Evolutionary conservation across 164 flowering plant species (phyloP).

Genomic region (Stephania yunnanensis): DNA sequence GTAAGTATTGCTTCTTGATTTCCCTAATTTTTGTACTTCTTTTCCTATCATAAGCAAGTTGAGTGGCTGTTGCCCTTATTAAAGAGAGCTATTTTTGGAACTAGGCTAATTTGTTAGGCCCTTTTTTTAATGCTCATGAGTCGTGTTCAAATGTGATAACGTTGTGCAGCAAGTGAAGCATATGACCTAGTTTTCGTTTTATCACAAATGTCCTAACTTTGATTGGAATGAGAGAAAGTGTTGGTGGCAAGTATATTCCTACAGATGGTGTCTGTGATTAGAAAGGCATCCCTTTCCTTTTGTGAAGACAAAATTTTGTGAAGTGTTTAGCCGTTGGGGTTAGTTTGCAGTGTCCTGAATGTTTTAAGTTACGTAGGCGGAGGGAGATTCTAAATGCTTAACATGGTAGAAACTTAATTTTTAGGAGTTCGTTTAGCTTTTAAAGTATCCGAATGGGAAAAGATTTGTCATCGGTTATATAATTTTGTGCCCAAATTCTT

Average conservation of each 20-base stretch:
- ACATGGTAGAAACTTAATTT: neutral
- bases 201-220: neutral
- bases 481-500: no score
- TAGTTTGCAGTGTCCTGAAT: neutral
- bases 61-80: neutral
- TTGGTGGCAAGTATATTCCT: neutral
- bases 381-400: neutral
- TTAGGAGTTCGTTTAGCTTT: neutral
- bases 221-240: neutral
- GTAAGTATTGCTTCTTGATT: conserved; percentile 29
- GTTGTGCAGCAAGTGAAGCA: neutral
- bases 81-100: neutral
- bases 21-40: neutral
- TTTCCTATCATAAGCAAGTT: neutral
- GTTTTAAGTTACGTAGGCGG: neutral
- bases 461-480: no score
- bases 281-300: neutral
- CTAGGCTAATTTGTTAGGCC: neutral
- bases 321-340: neutral
- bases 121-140: neutral
- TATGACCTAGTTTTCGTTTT: neutral
- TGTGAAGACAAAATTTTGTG: no score
- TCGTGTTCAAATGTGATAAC: neutral
- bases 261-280: neutral
- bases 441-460: no score